These are phyloP conservation scores for Trametes meyenii DNA, from an alignment of 768 basidiomycete species.

Conservation along the genomic window DNA sequence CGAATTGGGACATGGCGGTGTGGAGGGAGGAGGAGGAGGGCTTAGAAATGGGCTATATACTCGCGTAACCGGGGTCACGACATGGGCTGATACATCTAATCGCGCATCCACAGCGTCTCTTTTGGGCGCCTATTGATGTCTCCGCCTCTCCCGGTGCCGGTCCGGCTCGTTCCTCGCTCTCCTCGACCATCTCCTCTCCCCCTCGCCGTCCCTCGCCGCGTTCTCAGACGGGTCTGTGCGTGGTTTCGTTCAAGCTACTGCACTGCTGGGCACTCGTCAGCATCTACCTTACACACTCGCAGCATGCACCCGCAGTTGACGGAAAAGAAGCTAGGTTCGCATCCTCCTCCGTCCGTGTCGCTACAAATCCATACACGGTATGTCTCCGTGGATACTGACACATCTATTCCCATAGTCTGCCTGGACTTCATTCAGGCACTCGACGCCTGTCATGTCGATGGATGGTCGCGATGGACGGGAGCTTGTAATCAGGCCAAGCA, in stretches of 20 bases:
- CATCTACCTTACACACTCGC: neutral
- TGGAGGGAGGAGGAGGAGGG: conserved; percentile 22
- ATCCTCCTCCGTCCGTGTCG: conserved; percentile 18
- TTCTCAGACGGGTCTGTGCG: conserved; percentile 4
- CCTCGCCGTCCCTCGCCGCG: conserved; percentile 2
- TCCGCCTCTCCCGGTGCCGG: neutral
- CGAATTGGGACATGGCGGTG: conserved; percentile 44
- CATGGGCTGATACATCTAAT: conserved; percentile 27
- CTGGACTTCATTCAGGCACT: conserved; percentile 79
- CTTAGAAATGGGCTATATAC: conserved; percentile 21
- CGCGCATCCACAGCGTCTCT: conserved; percentile 3
- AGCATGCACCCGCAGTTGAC: conserved; percentile 35
- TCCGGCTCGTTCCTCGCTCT: conserved; percentile 1
- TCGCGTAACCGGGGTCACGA: conserved; percentile 4
- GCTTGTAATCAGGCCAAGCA: conserved; percentile 71
- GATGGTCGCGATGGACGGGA: conserved; percentile 68
- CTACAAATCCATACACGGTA: conserved; percentile 20
- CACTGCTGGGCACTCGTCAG: neutral
- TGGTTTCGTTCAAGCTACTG: neutral
- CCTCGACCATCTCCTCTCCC: neutral
- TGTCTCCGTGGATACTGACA: conserved; percentile 8
- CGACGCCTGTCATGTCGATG: conserved; percentile 64
- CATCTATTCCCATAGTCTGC: conserved; percentile 52
- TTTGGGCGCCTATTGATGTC: neutral
- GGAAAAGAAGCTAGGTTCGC: conserved; percentile 25